Evolutionary conservation across 2,329 filamentous ascomycete genomes (phyloP), one percentile per base, ranked within the genome.

Genomic region (Phaeosphaeriaceae sp.): DNA sequence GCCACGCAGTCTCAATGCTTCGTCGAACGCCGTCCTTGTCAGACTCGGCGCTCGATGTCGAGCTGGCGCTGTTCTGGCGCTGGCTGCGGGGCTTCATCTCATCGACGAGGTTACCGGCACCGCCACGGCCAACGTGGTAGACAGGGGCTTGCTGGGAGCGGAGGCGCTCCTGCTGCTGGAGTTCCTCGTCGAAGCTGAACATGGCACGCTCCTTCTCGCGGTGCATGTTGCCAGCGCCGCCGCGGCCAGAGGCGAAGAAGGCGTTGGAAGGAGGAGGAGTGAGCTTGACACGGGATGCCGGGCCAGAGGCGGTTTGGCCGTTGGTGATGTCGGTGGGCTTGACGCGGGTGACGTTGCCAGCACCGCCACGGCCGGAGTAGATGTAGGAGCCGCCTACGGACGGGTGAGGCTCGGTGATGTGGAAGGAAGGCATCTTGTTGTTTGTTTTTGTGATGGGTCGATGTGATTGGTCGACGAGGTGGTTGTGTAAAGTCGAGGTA

Each of bases 141-240:
- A 89, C 83, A 19, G 87, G 87, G 2, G 86, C 85, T 48, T 83
- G 79, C 68, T 82, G 78, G 63, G 82, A 79, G 70, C 83, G 82
- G 54, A 85, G 79, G 56, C 83, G 81, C 61, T 85, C 78, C 59
- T 87, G 83, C 57, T 83, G 83, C 65, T 86, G 82, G 51, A 89
- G 81, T 69, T 89, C 87, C 78, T 89, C 87, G 74, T 89, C 87
- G 77, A 91, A 91, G 75, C 83, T 85, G 81, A 89, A 89, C 73
- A 89, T 88, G 69, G 84, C 82, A 42, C 85, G 81, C 66, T 88
- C 84, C 60, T 78, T 74, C 53, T 82, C 75, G 46, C 79, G 71
- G 77, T 84, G 81, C 62, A 86, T 83, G 79, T 90, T 91, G 70
- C 88, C 88, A 2, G 87, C 88, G 57, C 88, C 88, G 66, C 88